A percentile compares a stretch with the other conserved stretches of the same genome.
Conservation (phyloP, 2,329 filamentous ascomycete genomes). For the Colletotrichum higginsianum region DNA sequence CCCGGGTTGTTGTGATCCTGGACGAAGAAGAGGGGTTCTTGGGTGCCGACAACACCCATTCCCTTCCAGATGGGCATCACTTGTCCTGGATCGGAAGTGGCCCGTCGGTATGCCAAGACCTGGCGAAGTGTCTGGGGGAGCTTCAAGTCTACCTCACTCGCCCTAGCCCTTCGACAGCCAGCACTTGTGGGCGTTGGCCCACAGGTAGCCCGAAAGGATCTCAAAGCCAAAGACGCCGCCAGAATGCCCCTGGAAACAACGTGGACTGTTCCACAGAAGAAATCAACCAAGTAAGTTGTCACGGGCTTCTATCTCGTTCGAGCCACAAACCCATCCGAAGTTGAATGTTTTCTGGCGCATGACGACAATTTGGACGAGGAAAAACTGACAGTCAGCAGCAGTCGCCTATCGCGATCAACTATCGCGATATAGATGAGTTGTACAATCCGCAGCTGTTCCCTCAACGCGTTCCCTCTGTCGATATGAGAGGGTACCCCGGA, state of each 20-base stretch:
- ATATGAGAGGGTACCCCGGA: background rate
- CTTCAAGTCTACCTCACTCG: slow-evolving; percentile 2
- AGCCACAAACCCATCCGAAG: background rate
- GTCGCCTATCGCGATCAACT: background rate
- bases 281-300: background rate
- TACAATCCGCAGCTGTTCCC: slow-evolving; percentile 1
- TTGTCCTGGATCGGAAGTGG: background rate
- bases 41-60: background rate
- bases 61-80: background rate
- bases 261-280: background rate
- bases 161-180: background rate
- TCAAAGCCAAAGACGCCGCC: background rate
- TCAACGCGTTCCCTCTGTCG: background rate
- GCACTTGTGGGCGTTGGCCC: background rate
- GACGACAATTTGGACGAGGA: background rate
- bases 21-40: background rate
- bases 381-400: slow-evolving; percentile 1
- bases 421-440: background rate
- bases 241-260: background rate
- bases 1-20: background rate
- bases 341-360: background rate
- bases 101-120: background rate
- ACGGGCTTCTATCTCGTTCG: background rate
- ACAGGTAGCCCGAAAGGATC: background rate
- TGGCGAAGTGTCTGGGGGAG: background rate